phyloP scores from a whole-genome alignment of 495 filamentous ascomycete species.

The Penicillium pulvis region DNA sequence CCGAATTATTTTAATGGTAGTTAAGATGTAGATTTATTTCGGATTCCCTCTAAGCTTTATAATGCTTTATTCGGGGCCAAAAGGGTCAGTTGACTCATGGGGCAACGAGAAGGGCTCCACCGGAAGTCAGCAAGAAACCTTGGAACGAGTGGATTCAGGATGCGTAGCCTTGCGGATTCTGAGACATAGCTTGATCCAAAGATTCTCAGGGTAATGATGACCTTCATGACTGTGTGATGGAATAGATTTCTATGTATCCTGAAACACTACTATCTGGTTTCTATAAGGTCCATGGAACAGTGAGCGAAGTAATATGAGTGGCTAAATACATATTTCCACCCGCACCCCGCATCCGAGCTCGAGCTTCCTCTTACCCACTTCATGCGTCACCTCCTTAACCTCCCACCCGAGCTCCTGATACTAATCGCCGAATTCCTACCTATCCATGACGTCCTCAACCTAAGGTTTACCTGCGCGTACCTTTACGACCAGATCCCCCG shows the following conservation, averaged over 20 bases:
- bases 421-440: constrained; percentile 56
- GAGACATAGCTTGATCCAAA: neutral
- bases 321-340: neutral
- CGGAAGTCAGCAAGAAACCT: neutral
- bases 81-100: neutral
- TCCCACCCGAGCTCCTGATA: constrained; percentile 61
- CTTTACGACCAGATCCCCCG: constrained; percentile 28
- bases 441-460: constrained; percentile 55
- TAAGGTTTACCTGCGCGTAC: constrained; percentile 49
- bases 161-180: neutral
- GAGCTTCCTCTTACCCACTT: neutral
- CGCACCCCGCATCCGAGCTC: neutral
- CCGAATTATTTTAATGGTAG: neutral
- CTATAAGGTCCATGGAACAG: neutral
- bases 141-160: neutral
- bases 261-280: too few relatives aligned
- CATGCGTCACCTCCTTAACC: constrained; percentile 38
- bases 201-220: neutral
- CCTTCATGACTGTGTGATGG: too few relatives aligned
- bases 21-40: neutral
- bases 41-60: neutral
- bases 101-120: neutral
- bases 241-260: too few relatives aligned
- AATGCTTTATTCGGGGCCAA: neutral
- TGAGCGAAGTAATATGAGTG: too few relatives aligned